Conservation (phyloP, 257 asterid genomes). For the Paraleonurus japonicus region DNA sequence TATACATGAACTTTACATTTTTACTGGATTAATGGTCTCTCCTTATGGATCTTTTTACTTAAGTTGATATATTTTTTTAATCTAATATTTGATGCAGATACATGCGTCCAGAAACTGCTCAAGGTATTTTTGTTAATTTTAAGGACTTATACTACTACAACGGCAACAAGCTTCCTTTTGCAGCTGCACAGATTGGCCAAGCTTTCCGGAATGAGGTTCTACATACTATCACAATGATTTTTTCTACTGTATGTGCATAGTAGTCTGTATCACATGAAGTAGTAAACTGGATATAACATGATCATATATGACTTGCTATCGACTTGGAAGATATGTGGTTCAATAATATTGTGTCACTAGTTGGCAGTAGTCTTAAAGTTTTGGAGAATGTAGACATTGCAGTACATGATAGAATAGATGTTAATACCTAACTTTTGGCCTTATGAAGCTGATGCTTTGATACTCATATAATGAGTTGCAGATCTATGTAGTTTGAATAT, state of each 20-base stretch:
- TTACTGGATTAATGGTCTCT: neutral
- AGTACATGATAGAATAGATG: slow-evolving; percentile 4
- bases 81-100: slow-evolving; percentile 39
- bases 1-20: neutral
- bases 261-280: neutral
- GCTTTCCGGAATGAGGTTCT: slow-evolving; percentile 77
- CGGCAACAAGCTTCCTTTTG: slow-evolving; percentile 75
- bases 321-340: neutral
- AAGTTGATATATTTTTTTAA: neutral
- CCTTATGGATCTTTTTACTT: neutral
- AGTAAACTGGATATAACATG: neutral
- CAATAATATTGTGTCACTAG: neutral
- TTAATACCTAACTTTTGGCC: neutral
- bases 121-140: slow-evolving; percentile 81
- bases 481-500: neutral
- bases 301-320: neutral
- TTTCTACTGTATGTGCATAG: neutral
- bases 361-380: neutral
- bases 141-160: slow-evolving; percentile 68
- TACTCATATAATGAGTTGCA: neutral
- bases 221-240: slow-evolving; percentile 6
- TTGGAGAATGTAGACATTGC: slow-evolving; percentile 13
- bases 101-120: slow-evolving; percentile 91
- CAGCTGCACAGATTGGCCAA: slow-evolving; percentile 87
- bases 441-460: neutral